Percentiles rank a stretch among this genome's conserved stretches.
Evolutionary conservation across 2,329 filamentous ascomycete species (phyloP).

Genomic region (Cladosporium sp.): DNA sequence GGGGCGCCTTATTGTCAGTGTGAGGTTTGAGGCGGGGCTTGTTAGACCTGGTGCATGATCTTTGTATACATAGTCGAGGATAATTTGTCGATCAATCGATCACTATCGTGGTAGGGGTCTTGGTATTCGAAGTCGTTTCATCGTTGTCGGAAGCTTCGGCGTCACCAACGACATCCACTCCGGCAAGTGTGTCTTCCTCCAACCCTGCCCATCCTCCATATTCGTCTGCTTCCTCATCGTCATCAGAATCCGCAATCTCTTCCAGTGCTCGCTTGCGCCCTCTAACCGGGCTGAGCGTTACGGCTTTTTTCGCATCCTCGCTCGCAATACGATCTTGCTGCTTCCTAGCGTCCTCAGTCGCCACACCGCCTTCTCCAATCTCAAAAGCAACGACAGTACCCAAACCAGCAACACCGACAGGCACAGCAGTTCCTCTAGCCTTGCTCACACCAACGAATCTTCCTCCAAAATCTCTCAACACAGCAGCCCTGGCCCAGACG

Average conservation of each 20-base stretch:
- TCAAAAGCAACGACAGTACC: constrained; percentile 49
- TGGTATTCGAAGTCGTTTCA: not conserved
- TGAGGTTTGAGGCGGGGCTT: not conserved
- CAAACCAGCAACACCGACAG: constrained; percentile 38
- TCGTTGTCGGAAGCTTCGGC: not conserved
- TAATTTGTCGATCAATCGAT: not conserved
- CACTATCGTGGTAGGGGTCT: not conserved
- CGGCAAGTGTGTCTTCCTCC: constrained; percentile 53
- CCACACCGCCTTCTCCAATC: constrained; percentile 32
- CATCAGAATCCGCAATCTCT: constrained; percentile 57
- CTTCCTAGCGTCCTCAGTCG: not conserved
- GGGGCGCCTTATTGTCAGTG: constrained; percentile 3
- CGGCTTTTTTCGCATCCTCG: not conserved
- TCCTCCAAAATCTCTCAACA: constrained; percentile 68
- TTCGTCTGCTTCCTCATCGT: constrained; percentile 62
- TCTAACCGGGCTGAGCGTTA: constrained; percentile 4
- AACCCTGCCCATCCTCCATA: constrained; percentile 70
- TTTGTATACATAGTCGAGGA: not conserved
- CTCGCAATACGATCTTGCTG: not conserved
- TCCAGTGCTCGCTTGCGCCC: constrained; percentile 53
- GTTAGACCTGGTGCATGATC: not conserved
- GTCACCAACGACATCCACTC: constrained; percentile 15
- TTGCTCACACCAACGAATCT: constrained; percentile 45
- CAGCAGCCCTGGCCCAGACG: constrained; percentile 65
- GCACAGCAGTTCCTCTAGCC: constrained; percentile 36